Percentiles rank a stretch among this genome's conserved stretches.
Conservation (phyloP, 306 rosid species). For the Malus sylvestris region DNA sequence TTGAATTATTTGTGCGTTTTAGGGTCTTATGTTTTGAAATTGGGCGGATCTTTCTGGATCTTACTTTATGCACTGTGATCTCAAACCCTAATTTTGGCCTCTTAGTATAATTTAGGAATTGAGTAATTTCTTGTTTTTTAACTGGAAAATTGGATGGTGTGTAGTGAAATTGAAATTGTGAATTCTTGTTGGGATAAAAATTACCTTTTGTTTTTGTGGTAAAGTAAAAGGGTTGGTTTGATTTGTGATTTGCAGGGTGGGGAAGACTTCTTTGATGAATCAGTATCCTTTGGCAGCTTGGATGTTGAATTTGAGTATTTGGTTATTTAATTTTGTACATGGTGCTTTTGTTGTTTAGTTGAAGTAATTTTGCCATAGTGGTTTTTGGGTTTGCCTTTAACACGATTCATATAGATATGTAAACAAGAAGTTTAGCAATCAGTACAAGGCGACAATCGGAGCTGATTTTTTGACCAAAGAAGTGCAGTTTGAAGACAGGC, state of each 20-base stretch:
- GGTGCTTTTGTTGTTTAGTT: background rate
- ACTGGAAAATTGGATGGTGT: background rate
- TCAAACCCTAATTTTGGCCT: background rate
- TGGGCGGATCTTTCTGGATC: slow-evolving; percentile 34
- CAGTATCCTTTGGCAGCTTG: slow-evolving; percentile 69
- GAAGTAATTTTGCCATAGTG: background rate
- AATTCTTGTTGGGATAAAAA: background rate
- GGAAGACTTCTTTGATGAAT: slow-evolving; percentile 99
- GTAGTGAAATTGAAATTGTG: background rate
- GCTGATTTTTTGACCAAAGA: slow-evolving; percentile 95
- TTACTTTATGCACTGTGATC: background rate
- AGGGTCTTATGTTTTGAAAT: slow-evolving; percentile 7
- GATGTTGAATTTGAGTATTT: background rate
- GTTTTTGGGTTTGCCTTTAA: slow-evolving; percentile 25
- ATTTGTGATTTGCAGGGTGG: slow-evolving; percentile 69
- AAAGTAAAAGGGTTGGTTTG: background rate
- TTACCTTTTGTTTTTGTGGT: background rate
- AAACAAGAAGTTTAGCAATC: slow-evolving; percentile 96
- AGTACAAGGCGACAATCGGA: slow-evolving; percentile 97
- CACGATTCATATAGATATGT: slow-evolving; percentile 63
- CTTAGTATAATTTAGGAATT: background rate
- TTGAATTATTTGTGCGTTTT: background rate
- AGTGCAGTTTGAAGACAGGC: slow-evolving; percentile 98
- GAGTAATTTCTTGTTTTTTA: background rate
- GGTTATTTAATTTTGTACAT: background rate